Evolutionary conservation across 495 filamentous ascomycete species (phyloP).

Genomic region (Annulohypoxylon nitens): DNA sequence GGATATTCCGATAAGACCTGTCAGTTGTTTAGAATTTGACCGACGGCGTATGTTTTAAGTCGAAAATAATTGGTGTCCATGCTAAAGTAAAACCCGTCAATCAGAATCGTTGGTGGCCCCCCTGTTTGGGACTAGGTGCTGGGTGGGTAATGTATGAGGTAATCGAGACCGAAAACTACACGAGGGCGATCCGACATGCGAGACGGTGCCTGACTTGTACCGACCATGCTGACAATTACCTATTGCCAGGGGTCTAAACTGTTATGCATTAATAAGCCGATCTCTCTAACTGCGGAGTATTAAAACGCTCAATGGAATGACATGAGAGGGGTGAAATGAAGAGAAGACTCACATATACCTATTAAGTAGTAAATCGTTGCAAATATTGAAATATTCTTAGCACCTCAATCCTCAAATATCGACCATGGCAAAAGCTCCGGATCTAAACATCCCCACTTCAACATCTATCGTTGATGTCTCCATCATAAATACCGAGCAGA

Average conservation of each 20-base stretch:
- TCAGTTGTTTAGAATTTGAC: no score
- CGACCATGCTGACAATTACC: slow-evolving; percentile 4
- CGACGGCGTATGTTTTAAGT: no score
- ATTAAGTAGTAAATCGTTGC: background rate
- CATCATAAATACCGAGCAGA: slow-evolving; percentile 66
- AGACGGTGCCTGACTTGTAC: background rate
- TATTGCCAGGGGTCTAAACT: background rate
- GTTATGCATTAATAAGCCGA: background rate
- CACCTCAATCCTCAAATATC: background rate
- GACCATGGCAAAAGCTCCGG: slow-evolving; percentile 48
- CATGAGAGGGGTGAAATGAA: background rate
- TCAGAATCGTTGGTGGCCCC: background rate
- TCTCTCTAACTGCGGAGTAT: background rate
- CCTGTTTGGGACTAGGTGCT: background rate
- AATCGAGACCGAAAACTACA: background rate
- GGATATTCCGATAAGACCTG: background rate
- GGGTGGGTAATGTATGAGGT: background rate
- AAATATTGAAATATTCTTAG: background rate
- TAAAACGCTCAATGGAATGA: background rate
- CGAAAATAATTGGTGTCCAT: no score
- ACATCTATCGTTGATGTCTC: slow-evolving; percentile 63
- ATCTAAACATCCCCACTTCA: slow-evolving; percentile 64
- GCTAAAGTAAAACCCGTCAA: no score
- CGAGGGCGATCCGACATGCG: background rate
- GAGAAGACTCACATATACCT: background rate